phyloP scores from a whole-genome alignment of 345 rosid genomes.

The Pistacia integerrima region DNA sequence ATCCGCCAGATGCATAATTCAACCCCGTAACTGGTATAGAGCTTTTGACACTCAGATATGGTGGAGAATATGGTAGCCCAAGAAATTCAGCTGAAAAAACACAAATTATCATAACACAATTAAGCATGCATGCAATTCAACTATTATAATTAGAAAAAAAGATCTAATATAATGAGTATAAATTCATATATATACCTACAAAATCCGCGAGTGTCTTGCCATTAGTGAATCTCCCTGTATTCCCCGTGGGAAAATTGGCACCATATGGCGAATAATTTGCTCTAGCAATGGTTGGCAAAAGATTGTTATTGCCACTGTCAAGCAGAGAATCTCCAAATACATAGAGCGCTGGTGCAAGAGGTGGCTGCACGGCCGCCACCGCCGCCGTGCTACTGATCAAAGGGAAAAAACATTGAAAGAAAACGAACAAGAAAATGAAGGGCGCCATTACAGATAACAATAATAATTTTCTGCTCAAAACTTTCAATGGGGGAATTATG shows the following conservation, averaged over 20 bases:
- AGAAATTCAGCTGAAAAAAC: slow-evolving; percentile 43
- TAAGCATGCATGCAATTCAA: too few species aligned
- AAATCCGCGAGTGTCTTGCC: slow-evolving; percentile 47
- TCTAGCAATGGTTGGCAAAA: slow-evolving; percentile 36
- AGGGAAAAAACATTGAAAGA: background rate
- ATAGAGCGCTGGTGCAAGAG: slow-evolving; percentile 40
- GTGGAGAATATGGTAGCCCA: slow-evolving; percentile 47
- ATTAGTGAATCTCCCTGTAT: slow-evolving; percentile 55
- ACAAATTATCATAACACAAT: background rate
- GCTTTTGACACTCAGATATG: slow-evolving; percentile 21
- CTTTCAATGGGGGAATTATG: background rate
- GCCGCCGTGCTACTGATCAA: background rate
- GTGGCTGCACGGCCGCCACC: background rate
- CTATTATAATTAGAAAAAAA: too few species aligned
- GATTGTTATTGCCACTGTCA: slow-evolving; percentile 57
- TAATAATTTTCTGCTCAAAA: background rate
- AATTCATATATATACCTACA: slow-evolving; percentile 27
- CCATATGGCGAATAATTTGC: slow-evolving; percentile 50
- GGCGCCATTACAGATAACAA: background rate
- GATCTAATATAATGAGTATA: too few species aligned
- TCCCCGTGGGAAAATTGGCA: slow-evolving; percentile 27
- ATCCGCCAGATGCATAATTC: slow-evolving; percentile 51
- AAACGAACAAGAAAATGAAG: background rate
- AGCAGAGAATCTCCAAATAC: slow-evolving; percentile 52
- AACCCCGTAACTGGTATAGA: slow-evolving; percentile 29